Percentiles rank a stretch among this genome's conserved stretches.
Conservation (phyloP, 768 basidiomycete genomes). For the Tricholoma saponaceum region DNA sequence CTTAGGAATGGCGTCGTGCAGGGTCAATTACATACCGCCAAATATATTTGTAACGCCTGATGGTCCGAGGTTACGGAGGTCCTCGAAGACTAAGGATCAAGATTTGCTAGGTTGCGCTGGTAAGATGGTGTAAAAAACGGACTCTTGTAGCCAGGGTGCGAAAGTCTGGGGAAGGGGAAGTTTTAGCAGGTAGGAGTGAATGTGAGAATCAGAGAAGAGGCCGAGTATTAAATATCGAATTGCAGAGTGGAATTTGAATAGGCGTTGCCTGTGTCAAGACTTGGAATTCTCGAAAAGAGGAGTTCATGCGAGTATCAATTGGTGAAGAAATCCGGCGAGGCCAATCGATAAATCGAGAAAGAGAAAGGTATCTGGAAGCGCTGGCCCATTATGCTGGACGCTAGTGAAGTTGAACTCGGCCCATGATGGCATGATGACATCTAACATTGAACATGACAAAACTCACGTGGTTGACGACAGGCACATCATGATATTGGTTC, state of each 20-base stretch:
- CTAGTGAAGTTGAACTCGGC: too few species aligned
- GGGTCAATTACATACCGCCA: not conserved
- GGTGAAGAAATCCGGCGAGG: too few species aligned
- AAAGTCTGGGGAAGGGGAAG: not conserved
- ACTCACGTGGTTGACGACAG: constrained; percentile 29
- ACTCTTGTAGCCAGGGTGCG: not conserved
- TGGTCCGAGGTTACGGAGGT: not conserved
- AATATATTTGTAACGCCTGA: not conserved
- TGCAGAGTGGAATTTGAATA: too few species aligned
- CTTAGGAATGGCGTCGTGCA: not conserved
- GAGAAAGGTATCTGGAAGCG: too few species aligned
- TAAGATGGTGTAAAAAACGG: not conserved
- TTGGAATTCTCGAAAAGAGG: too few species aligned
- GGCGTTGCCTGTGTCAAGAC: too few species aligned
- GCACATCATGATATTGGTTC: constrained; percentile 26
- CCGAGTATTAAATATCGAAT: too few species aligned
- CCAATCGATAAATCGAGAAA: too few species aligned
- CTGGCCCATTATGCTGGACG: too few species aligned
- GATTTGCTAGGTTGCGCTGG: not conserved
- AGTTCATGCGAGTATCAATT: too few species aligned
- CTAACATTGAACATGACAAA: not conserved
- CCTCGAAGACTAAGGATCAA: not conserved
- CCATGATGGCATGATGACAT: not conserved
- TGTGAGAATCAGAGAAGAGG: too few species aligned
- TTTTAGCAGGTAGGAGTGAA: too few species aligned